Conservation (phyloP, 83 land plant genomes). For the Picea engelmannii region DNA sequence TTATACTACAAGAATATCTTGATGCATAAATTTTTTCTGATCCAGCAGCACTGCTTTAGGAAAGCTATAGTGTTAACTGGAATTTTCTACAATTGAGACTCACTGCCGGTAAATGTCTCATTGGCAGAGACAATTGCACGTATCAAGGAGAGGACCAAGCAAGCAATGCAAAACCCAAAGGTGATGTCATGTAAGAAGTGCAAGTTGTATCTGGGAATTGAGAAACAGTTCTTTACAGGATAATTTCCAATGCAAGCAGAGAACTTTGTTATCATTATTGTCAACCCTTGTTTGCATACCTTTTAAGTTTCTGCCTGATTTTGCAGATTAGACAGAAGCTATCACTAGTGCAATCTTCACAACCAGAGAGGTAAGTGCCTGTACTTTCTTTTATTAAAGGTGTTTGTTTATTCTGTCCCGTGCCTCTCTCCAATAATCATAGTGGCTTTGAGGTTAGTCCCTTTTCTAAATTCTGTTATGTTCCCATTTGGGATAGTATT, state of each 20-base stretch:
- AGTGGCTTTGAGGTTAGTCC: background rate
- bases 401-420: background rate
- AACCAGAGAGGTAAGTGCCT: background rate
- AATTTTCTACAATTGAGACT: background rate
- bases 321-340: conserved; percentile 5
- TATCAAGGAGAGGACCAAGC: conserved; percentile 72
- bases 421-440: too few species aligned
- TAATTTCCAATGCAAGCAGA: background rate
- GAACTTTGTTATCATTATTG: background rate
- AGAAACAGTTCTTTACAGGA: background rate
- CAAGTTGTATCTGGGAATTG: conserved; percentile 1
- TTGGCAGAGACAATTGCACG: conserved; percentile 72
- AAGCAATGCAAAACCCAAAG: conserved; percentile 87
- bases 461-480: background rate
- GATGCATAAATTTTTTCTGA: background rate
- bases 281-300: background rate
- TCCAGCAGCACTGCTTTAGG: background rate
- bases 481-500: background rate
- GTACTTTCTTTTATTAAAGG: background rate
- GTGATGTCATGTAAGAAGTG: conserved; percentile 77
- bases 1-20: background rate
- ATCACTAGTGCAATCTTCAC: background rate
- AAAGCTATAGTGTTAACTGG: background rate
- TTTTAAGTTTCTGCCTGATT: background rate
- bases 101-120: background rate